Percentiles rank a stretch among this genome's conserved stretches.
Conservation (phyloP, 352 stramenopile genomes). For the Phytophthora sp. region DNA sequence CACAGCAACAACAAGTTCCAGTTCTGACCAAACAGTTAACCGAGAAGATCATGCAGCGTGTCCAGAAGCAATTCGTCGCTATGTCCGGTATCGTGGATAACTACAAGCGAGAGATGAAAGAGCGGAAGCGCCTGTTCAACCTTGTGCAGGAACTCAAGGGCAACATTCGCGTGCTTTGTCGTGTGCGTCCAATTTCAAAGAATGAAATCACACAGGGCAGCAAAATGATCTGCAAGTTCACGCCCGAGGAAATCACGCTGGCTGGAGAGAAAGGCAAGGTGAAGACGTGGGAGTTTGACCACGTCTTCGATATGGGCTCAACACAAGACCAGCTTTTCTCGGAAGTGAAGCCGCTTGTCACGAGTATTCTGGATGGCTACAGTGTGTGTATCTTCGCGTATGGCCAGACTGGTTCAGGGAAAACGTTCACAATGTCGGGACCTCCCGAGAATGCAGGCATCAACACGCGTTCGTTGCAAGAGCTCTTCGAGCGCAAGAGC, state of each 20-base stretch:
- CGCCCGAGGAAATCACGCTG: slow-evolving; percentile 82
- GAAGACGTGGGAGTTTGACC: slow-evolving; percentile 89
- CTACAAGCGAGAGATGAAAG: slow-evolving; percentile 89
- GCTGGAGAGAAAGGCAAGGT: slow-evolving; percentile 83
- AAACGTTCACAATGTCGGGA: slow-evolving; percentile 87
- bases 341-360: slow-evolving; percentile 81
- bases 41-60: slow-evolving; percentile 71
- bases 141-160: slow-evolving; percentile 96
- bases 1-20: slow-evolving; percentile 64
- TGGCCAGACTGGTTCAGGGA: slow-evolving; percentile 87
- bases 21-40: slow-evolving; percentile 70
- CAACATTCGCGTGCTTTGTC: slow-evolving; percentile 98
- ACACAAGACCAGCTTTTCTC: slow-evolving; percentile 82
- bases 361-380: slow-evolving; percentile 85
- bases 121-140: slow-evolving; percentile 94
- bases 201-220: slow-evolving; percentile 68
- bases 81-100: slow-evolving; percentile 89
- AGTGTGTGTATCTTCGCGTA: slow-evolving; percentile 94
- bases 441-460: slow-evolving; percentile 76
- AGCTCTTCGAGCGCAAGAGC: slow-evolving; percentile 80
- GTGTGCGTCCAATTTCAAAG: slow-evolving; percentile 93
- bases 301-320: slow-evolving; percentile 81
- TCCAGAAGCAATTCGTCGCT: slow-evolving; percentile 76
- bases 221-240: slow-evolving; percentile 86
- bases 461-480: slow-evolving; percentile 84